phyloP scores from a whole-genome alignment of 1,284 basidiomycete genomes.

The Pseudozyma hubeiensis region DNA sequence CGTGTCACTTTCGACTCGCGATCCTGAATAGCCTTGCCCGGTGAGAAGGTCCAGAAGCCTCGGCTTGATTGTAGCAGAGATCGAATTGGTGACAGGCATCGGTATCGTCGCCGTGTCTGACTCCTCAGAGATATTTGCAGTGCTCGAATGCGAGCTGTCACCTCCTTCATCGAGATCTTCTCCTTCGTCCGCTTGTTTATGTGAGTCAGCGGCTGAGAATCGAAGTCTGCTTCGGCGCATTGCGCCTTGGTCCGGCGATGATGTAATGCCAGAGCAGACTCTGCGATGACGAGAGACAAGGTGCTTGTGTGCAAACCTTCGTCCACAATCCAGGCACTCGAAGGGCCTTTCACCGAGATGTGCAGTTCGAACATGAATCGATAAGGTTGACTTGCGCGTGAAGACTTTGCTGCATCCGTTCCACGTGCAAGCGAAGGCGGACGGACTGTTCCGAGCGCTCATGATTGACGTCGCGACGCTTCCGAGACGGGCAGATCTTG shows the following conservation, averaged over 20 bases:
- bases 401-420: constrained; percentile 45
- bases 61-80: constrained; percentile 8
- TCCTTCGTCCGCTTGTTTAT: background rate
- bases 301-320: constrained; percentile 53
- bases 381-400: constrained; percentile 41
- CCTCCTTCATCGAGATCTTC: constrained; percentile 6
- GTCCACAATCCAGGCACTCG: constrained; percentile 42
- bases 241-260: constrained; percentile 12
- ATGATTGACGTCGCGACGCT: constrained; percentile 27
- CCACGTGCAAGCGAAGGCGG: constrained; percentile 30
- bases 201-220: constrained; percentile 14
- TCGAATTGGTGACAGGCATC: background rate
- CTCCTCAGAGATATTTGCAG: background rate
- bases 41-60: constrained; percentile 39
- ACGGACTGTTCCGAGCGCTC: constrained; percentile 2
- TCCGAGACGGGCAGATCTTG: constrained; percentile 16
- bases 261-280: constrained; percentile 12
- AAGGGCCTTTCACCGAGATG: constrained; percentile 54
- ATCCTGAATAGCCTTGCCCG: constrained; percentile 32
- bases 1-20: background rate
- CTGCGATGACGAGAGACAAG: constrained; percentile 48
- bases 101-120: background rate
- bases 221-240: constrained; percentile 29
- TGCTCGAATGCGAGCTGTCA: background rate
- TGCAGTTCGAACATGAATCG: constrained; percentile 43